Percentiles rank a stretch among this genome's conserved stretches.
These are phyloP conservation scores for Eucalyptus pauciflora DNA, from an alignment of 345 rosid genomes.

Conservation along the genomic window DNA sequence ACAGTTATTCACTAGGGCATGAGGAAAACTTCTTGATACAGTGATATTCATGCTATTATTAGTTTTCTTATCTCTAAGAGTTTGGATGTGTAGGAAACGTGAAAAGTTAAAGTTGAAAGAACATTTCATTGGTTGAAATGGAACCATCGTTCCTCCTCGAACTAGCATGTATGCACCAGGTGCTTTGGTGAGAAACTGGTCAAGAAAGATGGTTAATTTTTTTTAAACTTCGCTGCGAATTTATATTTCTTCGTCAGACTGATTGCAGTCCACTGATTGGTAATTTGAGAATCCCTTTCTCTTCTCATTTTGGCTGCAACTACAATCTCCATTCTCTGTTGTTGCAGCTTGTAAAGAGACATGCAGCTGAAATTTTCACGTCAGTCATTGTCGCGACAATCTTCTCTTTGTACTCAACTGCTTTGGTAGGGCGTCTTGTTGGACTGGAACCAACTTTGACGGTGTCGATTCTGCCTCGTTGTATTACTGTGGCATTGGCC, in stretches of 20 bases:
- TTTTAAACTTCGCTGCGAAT: not conserved
- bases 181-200: not conserved
- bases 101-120: not conserved
- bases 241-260: not conserved
- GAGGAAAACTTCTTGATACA: not conserved
- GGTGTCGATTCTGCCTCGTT: conserved; percentile 77
- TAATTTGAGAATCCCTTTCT: not conserved
- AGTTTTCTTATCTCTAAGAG: not conserved
- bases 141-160: not conserved
- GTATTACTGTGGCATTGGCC: conserved; percentile 90
- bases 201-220: not conserved
- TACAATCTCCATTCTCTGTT: not conserved
- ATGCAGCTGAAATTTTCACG: conserved; percentile 88
- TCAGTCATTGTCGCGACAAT: conserved; percentile 70
- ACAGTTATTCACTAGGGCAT: not conserved
- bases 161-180: not conserved
- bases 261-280: not conserved
- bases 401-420: conserved; percentile 92
- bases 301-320: not conserved
- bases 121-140: not conserved
- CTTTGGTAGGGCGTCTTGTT: conserved; percentile 65
- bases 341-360: conserved; percentile 88
- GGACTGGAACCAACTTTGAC: conserved; percentile 73
- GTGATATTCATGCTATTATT: not conserved
- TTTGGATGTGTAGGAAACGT: not conserved